A percentile compares a stretch with the other conserved stretches of the same genome.
Conservation (phyloP, 805 yeast genomes). For the Saturnispora saitoi region DNA sequence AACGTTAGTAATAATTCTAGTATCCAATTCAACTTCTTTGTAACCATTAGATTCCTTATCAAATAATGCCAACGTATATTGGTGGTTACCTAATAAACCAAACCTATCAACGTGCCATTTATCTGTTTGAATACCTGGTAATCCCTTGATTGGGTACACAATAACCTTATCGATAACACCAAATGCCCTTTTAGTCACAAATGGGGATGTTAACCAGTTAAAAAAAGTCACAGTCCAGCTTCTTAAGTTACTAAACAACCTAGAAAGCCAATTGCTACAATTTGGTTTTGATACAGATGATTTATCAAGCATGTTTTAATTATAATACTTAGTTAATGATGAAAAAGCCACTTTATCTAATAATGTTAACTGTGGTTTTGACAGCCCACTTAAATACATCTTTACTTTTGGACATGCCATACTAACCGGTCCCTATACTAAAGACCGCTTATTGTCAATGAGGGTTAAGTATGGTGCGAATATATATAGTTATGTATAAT, state of each 20-base stretch:
- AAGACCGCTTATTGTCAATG: no score
- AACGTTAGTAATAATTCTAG: constrained; percentile 12
- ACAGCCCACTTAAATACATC: no score
- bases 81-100: constrained; percentile 26
- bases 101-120: constrained; percentile 23
- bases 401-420: no score
- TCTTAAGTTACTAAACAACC: background rate
- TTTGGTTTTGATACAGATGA: background rate
- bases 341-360: no score
- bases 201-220: background rate
- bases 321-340: background rate
- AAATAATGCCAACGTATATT: constrained; percentile 19
- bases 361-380: no score
- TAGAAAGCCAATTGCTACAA: background rate
- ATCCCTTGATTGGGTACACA: constrained; percentile 26
- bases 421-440: no score
- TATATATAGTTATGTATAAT: no score
- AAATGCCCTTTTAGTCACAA: background rate
- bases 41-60: constrained; percentile 12
- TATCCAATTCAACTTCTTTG: constrained; percentile 14
- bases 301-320: background rate
- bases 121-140: constrained; percentile 20
- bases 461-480: no score
- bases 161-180: constrained; percentile 17
- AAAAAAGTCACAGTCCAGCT: background rate